Percentiles rank a stretch among this genome's conserved stretches.
Evolutionary conservation across 192 early-diverging fungal genomes (phyloP).

Genomic region (Kappamyces sp.): DNA sequence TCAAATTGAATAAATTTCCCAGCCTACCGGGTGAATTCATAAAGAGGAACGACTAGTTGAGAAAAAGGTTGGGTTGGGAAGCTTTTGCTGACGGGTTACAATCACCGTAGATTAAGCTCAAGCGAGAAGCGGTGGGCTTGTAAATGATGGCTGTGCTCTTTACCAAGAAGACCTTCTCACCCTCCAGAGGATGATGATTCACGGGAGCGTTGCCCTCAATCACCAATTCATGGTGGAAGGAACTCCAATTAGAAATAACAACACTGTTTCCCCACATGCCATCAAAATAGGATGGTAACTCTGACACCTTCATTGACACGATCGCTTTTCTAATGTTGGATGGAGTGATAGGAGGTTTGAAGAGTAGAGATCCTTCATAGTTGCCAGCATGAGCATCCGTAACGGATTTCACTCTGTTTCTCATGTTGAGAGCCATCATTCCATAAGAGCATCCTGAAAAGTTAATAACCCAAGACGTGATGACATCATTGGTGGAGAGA

Average conservation of each 20-base stretch:
- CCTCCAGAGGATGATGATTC: constrained; percentile 5
- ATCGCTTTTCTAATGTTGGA: background rate
- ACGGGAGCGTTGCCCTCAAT: background rate
- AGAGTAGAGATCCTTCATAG: background rate
- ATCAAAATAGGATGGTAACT: background rate
- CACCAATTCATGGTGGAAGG: constrained; percentile 5
- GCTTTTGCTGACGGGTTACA: too few relatives aligned
- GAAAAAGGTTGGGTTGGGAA: too few relatives aligned
- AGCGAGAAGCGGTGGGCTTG: background rate
- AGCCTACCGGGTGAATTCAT: too few relatives aligned
- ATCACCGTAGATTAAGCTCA: background rate
- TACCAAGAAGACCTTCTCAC: constrained; percentile 8
- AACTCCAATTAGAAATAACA: constrained; percentile 3
- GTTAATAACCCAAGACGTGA: constrained; percentile 10
- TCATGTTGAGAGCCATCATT: constrained; percentile 1
- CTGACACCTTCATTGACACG: background rate
- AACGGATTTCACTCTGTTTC: background rate
- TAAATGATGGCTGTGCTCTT: constrained; percentile 8
- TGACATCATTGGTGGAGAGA: constrained; percentile 13
- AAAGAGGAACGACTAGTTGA: too few relatives aligned
- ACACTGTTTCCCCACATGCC: background rate
- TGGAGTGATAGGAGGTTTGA: background rate
- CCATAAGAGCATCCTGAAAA: background rate
- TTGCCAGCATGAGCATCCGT: constrained; percentile 5
- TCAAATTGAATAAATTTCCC: too few relatives aligned